Conservation (phyloP, 176 grass and related monocot genomes). For the Aegilops sharonensis region DNA sequence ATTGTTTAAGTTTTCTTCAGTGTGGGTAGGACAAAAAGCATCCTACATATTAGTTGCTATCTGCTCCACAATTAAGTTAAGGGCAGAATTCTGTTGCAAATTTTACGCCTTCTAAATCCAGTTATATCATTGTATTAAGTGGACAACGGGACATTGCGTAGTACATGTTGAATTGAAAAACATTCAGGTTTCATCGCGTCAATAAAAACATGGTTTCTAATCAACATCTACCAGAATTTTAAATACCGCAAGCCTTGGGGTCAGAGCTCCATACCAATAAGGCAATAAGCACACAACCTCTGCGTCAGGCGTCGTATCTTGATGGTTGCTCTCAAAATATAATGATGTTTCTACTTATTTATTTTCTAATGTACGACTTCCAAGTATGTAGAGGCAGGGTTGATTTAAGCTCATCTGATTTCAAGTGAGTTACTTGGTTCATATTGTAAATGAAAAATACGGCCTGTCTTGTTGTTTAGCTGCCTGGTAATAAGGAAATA, state of each 20-base stretch:
- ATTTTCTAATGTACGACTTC: not conserved
- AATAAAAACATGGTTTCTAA: too few species aligned
- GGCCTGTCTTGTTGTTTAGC: not conserved
- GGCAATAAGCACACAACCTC: not conserved
- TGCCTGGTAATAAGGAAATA: conserved; percentile 3
- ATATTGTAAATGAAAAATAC: not conserved
- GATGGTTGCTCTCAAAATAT: not conserved
- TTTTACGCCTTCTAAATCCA: too few species aligned
- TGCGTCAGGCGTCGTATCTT: not conserved
- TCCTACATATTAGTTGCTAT: too few species aligned
- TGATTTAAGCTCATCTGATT: not conserved
- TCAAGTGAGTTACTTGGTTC: not conserved
- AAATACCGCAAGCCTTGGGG: not conserved
- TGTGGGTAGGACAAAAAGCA: too few species aligned
- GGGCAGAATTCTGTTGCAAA: too few species aligned
- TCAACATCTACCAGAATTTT: too few species aligned
- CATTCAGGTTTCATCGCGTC: too few species aligned
- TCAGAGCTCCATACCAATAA: not conserved
- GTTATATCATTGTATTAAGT: too few species aligned
- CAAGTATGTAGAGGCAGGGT: not conserved
- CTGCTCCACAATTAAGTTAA: too few species aligned
- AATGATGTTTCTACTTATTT: not conserved
- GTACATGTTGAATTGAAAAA: too few species aligned
- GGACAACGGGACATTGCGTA: too few species aligned
- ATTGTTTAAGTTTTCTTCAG: too few species aligned